phyloP scores from a whole-genome alignment of 73 alveolate species.

The Blepharisma japonicum region DNA sequence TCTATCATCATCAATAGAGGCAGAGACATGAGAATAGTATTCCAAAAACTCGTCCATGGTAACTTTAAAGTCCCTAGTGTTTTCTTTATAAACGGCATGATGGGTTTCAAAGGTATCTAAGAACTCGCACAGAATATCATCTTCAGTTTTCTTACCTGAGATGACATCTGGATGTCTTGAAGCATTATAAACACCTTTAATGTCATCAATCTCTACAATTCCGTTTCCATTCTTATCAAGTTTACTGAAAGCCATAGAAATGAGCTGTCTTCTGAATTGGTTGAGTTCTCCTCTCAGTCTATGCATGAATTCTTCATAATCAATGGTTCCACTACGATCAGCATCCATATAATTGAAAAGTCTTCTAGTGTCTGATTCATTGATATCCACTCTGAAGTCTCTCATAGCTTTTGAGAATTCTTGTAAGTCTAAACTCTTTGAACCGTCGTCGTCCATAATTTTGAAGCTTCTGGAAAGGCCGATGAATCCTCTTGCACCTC shows the following conservation, averaged over 20 bases:
- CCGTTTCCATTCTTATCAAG: conserved; percentile 81
- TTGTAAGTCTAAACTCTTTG: conserved; percentile 28
- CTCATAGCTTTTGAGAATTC: conserved; percentile 33
- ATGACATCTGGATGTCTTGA: conserved; percentile 81
- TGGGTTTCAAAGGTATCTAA: conserved; percentile 53
- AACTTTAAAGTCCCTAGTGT: conserved; percentile 26
- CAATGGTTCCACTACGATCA: conserved; percentile 33
- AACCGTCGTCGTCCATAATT: conserved; percentile 38
- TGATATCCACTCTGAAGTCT: conserved; percentile 26
- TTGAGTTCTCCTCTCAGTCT: conserved; percentile 34
- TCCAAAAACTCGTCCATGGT: conserved; percentile 28
- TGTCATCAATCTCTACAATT: conserved; percentile 61
- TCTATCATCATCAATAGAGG: conserved; percentile 18
- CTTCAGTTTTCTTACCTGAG: conserved; percentile 57
- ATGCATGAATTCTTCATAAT: conserved; percentile 35
- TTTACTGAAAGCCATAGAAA: conserved; percentile 70
- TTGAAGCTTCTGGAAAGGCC: conserved; percentile 67
- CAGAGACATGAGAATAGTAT: conserved; percentile 28
- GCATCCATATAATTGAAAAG: conserved; percentile 35
- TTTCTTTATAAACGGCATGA: conserved; percentile 41
- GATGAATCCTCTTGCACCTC: conserved; percentile 90
- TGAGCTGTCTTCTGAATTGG: conserved; percentile 54
- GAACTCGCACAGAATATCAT: conserved; percentile 53
- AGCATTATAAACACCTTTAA: conserved; percentile 55
- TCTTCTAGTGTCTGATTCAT: conserved; percentile 27